Base-by-base conservation (phyloP, 768 basidiomycete genomes). In the Boletus vinaceobasis region DNA sequence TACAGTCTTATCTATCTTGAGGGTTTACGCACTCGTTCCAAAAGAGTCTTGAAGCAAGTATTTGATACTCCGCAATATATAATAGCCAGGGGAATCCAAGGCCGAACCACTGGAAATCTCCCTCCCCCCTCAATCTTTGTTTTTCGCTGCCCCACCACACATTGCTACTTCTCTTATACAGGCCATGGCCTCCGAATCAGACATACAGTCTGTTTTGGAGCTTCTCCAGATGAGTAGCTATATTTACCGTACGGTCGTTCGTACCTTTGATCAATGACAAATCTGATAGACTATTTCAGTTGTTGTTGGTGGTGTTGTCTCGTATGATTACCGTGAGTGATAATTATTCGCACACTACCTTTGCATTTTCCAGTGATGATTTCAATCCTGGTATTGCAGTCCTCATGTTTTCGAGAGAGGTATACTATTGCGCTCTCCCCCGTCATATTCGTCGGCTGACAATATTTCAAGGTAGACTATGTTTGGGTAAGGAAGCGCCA, bases 271-370 rank as follows among this genome's bases (percentile, higher is more conserved):
- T 43, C 3, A 19, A 42, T 9, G 2, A 27, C 27, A 4, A 2
- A 35, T 43, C 47, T 43, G 5, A 58, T 13, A 5, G 5, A 37
- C 11, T 2, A 8, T 7, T 6, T 0, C 7, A 58, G 56, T 59
- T 19, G 1, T 15, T 1, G 3, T 33, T 4, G 11, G 36, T 2
- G 33, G 35, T 26, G 35, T 23, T 17, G 46, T 51, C 0, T 23
- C 29, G 19, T 59, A 60, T 15, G 59, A 60, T 26, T 60, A 51
- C 8, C 5, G 56, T 54, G 29, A 51, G 57, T 26, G 17, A n/a
- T 23, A 0, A 1, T 21, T 11, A 3, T 31, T 4, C 10, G 1
- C 10, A 31, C 8, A 8, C 15, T 1, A 14, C 11, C 5, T 3
- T 11, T 10, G 11, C 21, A 2, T 5, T 4, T 11, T 14, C 7